Percentiles rank a stretch among this genome's conserved stretches.
Conservation (phyloP, 371 early-diverging fungal genomes). For the Syncephalastrum contaminatum region DNA sequence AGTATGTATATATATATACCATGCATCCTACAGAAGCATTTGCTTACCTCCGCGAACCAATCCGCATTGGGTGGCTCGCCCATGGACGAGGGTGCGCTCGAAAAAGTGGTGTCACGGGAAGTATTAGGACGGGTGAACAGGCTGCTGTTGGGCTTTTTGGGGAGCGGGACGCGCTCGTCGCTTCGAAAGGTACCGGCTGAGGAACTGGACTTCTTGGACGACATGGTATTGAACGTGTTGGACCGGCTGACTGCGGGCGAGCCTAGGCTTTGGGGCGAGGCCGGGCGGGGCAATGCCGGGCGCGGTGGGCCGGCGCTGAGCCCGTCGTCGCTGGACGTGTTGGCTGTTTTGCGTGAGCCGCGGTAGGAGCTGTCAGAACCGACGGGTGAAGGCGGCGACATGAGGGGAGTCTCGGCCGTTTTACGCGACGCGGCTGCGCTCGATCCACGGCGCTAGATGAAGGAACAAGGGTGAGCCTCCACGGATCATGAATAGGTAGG, state of each 20-base stretch:
- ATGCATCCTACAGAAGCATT: not conserved
- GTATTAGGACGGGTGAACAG: conserved; percentile 6
- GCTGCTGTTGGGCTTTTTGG: conserved; percentile 4
- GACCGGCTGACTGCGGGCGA: conserved; percentile 37
- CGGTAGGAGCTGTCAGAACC: conserved; percentile 22
- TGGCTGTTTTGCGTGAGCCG: conserved; percentile 33
- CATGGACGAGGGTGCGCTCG: conserved; percentile 5
- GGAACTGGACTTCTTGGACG: conserved; percentile 28
- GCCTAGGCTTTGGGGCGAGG: conserved; percentile 35
- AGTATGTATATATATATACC: too few relatives aligned
- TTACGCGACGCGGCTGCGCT: too few relatives aligned
- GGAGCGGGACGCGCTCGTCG: conserved; percentile 10
- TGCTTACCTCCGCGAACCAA: conserved; percentile 10
- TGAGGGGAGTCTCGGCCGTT: too few relatives aligned
- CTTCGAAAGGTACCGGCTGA: conserved; percentile 17
- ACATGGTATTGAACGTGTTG: conserved; percentile 45
- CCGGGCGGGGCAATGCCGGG: conserved; percentile 16
- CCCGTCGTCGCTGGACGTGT: conserved; percentile 11
- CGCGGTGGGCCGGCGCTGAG: too few relatives aligned
- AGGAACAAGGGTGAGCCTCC: not conserved
- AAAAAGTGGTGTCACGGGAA: conserved; percentile 10
- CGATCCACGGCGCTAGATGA: not conserved
- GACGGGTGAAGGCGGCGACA: conserved; percentile 17
- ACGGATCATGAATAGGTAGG: not conserved
- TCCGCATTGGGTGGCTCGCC: not conserved